phyloP scores from a whole-genome alignment of 768 basidiomycete species.

The Xerocomellus amylosporus region DNA sequence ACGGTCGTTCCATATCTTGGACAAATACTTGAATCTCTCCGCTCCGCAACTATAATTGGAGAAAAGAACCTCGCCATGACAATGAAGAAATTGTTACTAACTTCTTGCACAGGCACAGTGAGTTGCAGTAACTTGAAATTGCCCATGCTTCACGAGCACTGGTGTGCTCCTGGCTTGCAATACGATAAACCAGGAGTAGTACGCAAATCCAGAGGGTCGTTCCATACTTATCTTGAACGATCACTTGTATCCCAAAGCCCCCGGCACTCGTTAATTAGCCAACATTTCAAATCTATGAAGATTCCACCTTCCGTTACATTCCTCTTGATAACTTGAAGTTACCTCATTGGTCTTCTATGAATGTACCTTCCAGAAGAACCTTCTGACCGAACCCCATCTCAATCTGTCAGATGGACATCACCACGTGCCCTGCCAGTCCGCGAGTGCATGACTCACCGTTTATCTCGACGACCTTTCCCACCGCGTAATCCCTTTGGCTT shows the following conservation, averaged over 20 bases:
- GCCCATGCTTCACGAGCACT: background rate
- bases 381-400: conserved; percentile 1
- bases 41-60: no score
- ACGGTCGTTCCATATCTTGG: background rate
- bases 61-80: background rate
- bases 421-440: background rate
- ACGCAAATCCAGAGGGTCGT: background rate
- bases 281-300: background rate
- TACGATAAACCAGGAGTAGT: background rate
- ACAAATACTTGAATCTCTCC: background rate
- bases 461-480: conserved; percentile 1
- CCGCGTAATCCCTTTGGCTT: conserved; percentile 8
- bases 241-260: background rate
- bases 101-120: background rate
- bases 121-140: background rate
- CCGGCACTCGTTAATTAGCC: background rate
- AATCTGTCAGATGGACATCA: background rate
- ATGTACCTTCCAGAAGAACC: background rate
- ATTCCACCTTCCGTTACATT: background rate
- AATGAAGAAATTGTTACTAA: background rate
- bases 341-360: conserved; percentile 9
- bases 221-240: background rate
- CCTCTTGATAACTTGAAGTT: conserved; percentile 8
- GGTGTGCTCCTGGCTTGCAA: background rate
- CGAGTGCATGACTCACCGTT: background rate